Conservation (phyloP, 345 rosid species). For the Eucalyptus urophylla region DNA sequence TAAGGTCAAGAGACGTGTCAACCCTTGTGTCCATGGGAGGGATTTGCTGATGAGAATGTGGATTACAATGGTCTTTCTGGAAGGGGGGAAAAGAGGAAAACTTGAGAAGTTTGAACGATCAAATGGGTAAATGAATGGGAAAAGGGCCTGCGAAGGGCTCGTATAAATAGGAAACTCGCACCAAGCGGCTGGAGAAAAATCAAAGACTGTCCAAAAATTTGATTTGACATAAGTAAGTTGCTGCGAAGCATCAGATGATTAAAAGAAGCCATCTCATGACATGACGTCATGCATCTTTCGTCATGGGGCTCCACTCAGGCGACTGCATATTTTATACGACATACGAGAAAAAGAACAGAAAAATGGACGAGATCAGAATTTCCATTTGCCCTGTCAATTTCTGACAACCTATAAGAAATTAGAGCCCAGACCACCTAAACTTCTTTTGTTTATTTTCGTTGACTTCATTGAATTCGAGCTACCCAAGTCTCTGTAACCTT, state of each 20-base stretch:
- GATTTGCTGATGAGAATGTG: neutral
- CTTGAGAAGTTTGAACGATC: neutral
- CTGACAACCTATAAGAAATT: neutral
- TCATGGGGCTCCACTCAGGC: neutral
- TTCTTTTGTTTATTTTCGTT: neutral
- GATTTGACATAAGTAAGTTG: neutral
- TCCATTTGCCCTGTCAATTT: neutral
- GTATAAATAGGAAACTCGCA: neutral
- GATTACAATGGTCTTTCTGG: neutral
- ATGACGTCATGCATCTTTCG: accelerated
- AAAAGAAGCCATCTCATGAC: neutral
- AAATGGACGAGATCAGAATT: neutral
- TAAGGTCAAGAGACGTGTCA: conserved; percentile 55
- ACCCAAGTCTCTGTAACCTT: neutral
- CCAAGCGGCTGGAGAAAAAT: neutral
- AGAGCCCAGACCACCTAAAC: neutral
- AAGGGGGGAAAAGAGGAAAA: neutral
- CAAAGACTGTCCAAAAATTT: neutral
- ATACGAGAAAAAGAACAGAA: neutral
- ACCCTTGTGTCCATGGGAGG: neutral
- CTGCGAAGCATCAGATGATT: neutral
- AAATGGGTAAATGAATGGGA: neutral
- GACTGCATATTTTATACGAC: neutral
- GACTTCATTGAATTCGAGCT: neutral
- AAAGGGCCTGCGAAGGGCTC: neutral